Evolutionary conservation across 2,329 filamentous ascomycete genomes (phyloP).

Genomic region (Diplodia seriata): DNA sequence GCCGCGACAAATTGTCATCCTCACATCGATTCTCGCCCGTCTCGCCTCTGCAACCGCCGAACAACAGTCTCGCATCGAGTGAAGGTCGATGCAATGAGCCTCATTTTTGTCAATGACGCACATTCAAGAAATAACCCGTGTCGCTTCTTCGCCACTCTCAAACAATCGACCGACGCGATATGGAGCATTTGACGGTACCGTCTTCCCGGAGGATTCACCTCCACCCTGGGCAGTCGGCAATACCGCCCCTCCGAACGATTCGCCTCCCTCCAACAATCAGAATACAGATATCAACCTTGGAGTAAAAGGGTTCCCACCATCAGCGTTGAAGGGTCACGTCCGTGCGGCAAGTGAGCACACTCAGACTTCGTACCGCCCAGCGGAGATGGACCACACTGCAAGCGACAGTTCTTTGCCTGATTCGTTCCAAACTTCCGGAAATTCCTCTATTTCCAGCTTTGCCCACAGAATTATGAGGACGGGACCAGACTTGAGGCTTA

Average conservation of each 20-base stretch:
- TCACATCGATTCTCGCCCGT: neutral
- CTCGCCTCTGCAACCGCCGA: too few species aligned
- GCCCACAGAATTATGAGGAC: slow-evolving; percentile 38
- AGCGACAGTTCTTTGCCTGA: slow-evolving; percentile 14
- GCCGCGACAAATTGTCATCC: too few species aligned
- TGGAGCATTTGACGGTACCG: neutral
- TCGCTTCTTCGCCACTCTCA: neutral
- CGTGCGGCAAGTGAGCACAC: neutral
- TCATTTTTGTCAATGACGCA: neutral
- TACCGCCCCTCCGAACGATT: neutral
- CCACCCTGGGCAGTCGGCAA: neutral
- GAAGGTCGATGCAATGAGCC: slow-evolving; percentile 15
- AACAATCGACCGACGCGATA: neutral
- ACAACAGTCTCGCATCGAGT: neutral
- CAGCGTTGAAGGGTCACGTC: neutral
- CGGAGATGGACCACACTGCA: neutral
- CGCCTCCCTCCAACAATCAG: neutral
- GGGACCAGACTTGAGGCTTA: slow-evolving; percentile 40
- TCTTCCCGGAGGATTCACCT: neutral
- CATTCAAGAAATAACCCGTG: neutral
- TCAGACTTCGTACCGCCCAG: neutral
- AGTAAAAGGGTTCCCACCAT: neutral
- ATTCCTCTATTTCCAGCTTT: slow-evolving; percentile 41
- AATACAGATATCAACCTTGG: neutral
- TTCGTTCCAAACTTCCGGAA: slow-evolving; percentile 24